Evolutionary conservation across 2,329 filamentous ascomycete species (phyloP), one percentile per base, ranked within the genome.

Genomic region (Colletotrichum tamarilloi): DNA sequence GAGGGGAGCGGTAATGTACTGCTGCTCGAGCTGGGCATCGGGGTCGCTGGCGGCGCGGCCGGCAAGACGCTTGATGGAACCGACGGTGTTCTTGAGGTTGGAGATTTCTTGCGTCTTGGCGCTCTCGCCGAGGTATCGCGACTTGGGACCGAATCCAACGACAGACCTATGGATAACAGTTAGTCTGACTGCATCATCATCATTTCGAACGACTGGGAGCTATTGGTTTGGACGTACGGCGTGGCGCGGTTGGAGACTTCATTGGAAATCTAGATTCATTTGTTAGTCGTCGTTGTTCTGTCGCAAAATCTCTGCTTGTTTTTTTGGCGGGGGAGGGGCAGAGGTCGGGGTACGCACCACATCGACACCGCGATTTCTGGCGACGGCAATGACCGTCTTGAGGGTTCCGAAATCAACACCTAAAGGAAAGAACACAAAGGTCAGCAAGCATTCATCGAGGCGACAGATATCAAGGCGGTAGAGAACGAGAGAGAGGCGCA

Each of bases 21-120:
- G 90, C 86, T 97, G 94, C 90, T 99, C 97, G 81, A 97, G 90
- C 85, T 95, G 90, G 76, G 98, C 89, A 89, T 99, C 97, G 82
- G 97, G 95, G 82, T 99, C 97, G 83, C 89, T 92, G 85, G 96
- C 90, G 75, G 90, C 88, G 82, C 97, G 95, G 81, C 97, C 97
- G 81, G 93, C 93, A 79, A 99, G 92, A 81, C 97, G 94, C 88
- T 98, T 98, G 80, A 99, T 90, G 77, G 92, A 95, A 84, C 91
- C 89, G 86, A 99, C 94, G 78, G 97, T 99, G 90, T 99, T 99
- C 89, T 98, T 99, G 81, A 98, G 92, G 89, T 99, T 99, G 81
- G 96, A 98, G 83, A 98, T 97, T 87, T 99, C 97, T 87, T 98
- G 96, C 78, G 96, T 98, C 91, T 98, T 98, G 78, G 97, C 97